Evolutionary conservation across 1,139 yeast species (phyloP), one percentile per base, ranked within the genome.

Genomic region (Saccharomyces pastorianus): DNA sequence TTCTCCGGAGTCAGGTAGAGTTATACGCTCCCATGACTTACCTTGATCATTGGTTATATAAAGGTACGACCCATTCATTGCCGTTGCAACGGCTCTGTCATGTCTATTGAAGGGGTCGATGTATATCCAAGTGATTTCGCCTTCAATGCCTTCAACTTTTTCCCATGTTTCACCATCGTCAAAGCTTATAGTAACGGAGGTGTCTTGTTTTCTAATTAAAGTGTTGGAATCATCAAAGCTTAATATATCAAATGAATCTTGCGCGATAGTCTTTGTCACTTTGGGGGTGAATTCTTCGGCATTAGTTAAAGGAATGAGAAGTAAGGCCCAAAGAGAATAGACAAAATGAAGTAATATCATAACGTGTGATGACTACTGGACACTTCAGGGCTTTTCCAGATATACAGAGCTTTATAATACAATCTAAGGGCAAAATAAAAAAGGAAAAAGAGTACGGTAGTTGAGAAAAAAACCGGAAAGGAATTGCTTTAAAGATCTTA

Each of bases 211-310:
- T 49, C 56, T 51, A 32, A 67, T 28, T 28, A 65, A 34, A 20
- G 59, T 57, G 4, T 61, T 55, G 1, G 70, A 64, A 51, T 68
- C 71, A 47, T 68, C 71, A 50, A 67, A 67, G 4, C 63, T 54
- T 11, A 46, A 49, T 14, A 61, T 48, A 23, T 49, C 48, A 34
- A 50, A 51, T 14, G 53, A 47, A 9, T n/a, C 9, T 28, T 50
- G 26, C 9, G 53, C 41, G 17, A 46, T 32, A 7, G 59, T 51
- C 53, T 53, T 58, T 2, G 54, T 52, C 5, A 64, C 62, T 34
- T 53, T 59, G 23, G 68, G 68, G 23, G 27, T 31, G 47, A 55
- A 59, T 6, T 53, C 58, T 20, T 54, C 53, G 6, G 55, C 52
- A 23, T 38, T 50, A 41, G 31, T 46, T 27, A 44, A 32, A 6